These are phyloP conservation scores for Tetradesmus lagerheimii DNA, from an alignment of 139 green algal species.

Conservation along the genomic window DNA sequence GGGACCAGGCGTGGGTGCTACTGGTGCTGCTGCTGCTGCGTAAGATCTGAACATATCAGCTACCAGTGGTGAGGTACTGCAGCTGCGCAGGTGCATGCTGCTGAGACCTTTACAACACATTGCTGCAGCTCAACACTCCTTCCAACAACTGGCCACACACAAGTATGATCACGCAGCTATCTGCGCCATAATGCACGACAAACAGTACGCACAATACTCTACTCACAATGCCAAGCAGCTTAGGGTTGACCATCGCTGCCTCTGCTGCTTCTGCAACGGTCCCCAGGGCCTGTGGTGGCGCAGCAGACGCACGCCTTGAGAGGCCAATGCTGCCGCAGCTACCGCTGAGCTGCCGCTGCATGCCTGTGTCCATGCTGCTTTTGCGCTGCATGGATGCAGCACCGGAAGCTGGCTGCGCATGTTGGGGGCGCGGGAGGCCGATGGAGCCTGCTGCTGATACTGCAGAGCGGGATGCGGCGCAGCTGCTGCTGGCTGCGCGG, in stretches of 20 bases:
- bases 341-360: constrained; percentile 5
- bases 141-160: too few species aligned
- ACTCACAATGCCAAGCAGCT: background rate
- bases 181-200: background rate
- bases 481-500: too few species aligned
- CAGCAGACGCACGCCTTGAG: background rate
- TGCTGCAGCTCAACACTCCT: background rate
- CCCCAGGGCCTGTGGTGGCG: background rate
- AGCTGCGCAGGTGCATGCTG: too few species aligned
- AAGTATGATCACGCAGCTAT: too few species aligned
- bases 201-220: background rate
- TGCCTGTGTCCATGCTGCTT: constrained; percentile 10
- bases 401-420: background rate
- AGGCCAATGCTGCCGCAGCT: background rate
- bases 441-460: background rate
- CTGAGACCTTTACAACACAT: background rate
- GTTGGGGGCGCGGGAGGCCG: background rate
- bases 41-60: background rate
- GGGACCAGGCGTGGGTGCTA: too few species aligned
- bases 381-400: constrained; percentile 7
- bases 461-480: background rate
- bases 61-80: too few species aligned
- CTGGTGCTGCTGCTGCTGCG: background rate
- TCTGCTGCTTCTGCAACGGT: background rate
- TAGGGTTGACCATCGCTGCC: background rate